Evolutionary conservation across 78 protist species (phyloP).

Genomic region (Protostelium mycophagum): DNA sequence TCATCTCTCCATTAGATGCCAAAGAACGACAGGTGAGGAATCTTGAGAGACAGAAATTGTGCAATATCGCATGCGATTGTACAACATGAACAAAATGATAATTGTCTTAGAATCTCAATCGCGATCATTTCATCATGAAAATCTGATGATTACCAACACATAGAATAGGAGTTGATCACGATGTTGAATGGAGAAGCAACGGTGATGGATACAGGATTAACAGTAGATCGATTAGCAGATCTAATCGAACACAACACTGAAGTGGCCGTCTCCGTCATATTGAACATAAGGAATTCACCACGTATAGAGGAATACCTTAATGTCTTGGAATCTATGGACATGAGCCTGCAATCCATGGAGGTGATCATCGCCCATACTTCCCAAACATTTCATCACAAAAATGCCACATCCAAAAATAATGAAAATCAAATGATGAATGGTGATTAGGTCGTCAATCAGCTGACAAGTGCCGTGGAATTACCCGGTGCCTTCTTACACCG

Average conservation of each 20-base stretch:
- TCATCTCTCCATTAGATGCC: too few relatives aligned
- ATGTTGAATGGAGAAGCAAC: too few relatives aligned
- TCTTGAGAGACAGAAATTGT: too few relatives aligned
- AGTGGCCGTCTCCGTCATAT: constrained; percentile 79
- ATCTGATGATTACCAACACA: too few relatives aligned
- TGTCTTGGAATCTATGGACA: constrained; percentile 62
- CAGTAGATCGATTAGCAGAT: constrained; percentile 63
- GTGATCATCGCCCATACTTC: constrained; percentile 62
- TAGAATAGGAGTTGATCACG: too few relatives aligned
- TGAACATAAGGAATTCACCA: constrained; percentile 50
- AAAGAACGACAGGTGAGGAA: too few relatives aligned
- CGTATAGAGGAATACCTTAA: constrained; percentile 35
- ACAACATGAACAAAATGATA: too few relatives aligned
- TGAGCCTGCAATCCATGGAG: constrained; percentile 84
- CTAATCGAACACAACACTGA: constrained; percentile 83
- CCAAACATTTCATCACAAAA: too few relatives aligned
- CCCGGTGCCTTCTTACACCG: constrained; percentile 81
- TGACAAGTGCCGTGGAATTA: constrained; percentile 78
- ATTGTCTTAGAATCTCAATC: too few relatives aligned
- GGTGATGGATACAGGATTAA: constrained; percentile 71
- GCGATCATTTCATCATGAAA: too few relatives aligned
- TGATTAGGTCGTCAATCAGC: constrained; percentile 89
- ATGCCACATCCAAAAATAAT: too few relatives aligned
- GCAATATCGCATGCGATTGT: too few relatives aligned
- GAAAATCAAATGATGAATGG: not conserved